Evolutionary conservation across 1,139 yeast species (phyloP).

Genomic region (Kodamaea fungicola): DNA sequence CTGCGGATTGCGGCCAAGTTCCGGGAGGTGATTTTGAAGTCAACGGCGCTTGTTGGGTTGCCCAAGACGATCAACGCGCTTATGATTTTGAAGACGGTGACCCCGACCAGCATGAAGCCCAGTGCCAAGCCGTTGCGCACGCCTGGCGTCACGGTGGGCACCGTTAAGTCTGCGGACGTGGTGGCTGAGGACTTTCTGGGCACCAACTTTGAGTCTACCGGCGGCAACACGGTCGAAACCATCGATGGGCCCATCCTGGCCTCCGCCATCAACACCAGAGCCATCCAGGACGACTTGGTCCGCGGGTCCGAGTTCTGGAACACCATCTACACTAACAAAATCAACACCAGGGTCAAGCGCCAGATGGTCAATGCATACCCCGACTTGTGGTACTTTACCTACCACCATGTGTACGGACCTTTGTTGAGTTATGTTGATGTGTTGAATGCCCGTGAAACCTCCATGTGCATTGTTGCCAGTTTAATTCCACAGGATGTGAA

Average conservation of each 20-base stretch:
- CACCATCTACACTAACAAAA: conserved; percentile 65
- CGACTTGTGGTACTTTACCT: conserved; percentile 73
- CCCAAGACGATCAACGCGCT: conserved; percentile 83
- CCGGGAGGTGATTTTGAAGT: conserved; percentile 74
- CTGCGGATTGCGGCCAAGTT: conserved; percentile 51
- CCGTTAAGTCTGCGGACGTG: conserved; percentile 34
- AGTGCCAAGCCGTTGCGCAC: conserved; percentile 28
- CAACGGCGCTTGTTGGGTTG: conserved; percentile 75
- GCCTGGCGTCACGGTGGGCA: conserved; percentile 32
- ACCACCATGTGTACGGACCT: conserved; percentile 75
- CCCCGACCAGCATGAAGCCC: conserved; percentile 51
- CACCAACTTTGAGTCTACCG: conserved; percentile 27
- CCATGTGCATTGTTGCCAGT: conserved; percentile 73
- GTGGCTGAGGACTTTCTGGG: conserved; percentile 43
- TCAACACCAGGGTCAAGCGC: conserved; percentile 59
- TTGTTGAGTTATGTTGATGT: conserved; percentile 66
- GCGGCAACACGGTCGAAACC: conserved; percentile 26
- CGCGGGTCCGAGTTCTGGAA: conserved; percentile 74
- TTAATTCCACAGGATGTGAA: conserved; percentile 93
- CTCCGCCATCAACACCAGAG: conserved; percentile 27
- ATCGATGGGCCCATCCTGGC: conserved; percentile 43
- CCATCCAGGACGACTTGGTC: conserved; percentile 27
- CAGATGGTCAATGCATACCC: conserved; percentile 79
- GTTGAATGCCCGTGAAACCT: conserved; percentile 66
- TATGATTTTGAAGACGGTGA: conserved; percentile 58